These are phyloP conservation scores for Oxytropis ochrocephala DNA, from an alignment of 306 rosid genomes.

Conservation along the genomic window DNA sequence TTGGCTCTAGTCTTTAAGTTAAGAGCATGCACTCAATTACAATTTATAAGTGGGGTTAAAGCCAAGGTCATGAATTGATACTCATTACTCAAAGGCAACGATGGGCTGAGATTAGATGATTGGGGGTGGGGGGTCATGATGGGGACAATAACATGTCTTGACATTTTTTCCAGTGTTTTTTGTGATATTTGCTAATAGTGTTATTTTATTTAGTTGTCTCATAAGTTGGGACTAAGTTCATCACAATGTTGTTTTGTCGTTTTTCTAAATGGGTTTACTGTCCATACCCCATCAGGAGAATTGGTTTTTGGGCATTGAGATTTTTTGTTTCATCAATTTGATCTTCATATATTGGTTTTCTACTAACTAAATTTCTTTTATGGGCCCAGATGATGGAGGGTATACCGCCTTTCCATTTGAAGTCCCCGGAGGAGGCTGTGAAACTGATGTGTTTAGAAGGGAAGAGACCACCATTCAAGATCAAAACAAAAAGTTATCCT, in stretches of 20 bases:
- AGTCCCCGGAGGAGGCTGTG: conserved; percentile 60
- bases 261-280: conserved; percentile 3
- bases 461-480: conserved; percentile 70
- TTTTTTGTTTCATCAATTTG: not conserved
- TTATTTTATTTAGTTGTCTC: not conserved
- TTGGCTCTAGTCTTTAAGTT: not conserved
- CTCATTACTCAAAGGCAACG: not conserved
- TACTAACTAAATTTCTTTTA: not conserved
- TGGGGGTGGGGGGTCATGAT: not conserved
- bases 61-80: conserved; percentile 7
- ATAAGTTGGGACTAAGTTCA: conserved; percentile 1
- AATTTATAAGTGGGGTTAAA: not conserved
- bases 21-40: not conserved
- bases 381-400: conserved; percentile 87
- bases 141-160: not conserved
- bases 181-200: not conserved
- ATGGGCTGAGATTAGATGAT: not conserved
- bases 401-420: conserved; percentile 59
- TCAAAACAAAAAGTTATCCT: conserved; percentile 79
- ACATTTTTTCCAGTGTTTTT: not conserved
- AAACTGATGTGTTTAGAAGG: conserved; percentile 67
- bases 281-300: not conserved
- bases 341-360: not conserved
- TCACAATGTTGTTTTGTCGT: not conserved
- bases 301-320: not conserved